Conservation (phyloP, 768 basidiomycete genomes). For the Rhodotorula paludigena region DNA sequence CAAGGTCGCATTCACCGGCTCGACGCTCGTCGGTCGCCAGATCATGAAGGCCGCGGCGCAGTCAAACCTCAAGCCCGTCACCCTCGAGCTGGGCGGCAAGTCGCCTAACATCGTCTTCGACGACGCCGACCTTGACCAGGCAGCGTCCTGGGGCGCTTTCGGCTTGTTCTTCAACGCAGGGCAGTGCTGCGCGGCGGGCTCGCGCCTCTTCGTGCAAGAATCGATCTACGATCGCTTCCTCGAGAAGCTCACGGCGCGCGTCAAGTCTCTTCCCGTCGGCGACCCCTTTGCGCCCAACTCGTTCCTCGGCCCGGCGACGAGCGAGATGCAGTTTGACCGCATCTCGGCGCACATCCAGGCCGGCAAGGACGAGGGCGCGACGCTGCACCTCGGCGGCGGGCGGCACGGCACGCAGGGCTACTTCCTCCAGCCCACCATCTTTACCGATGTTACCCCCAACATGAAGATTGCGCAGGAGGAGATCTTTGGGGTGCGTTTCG, state of each 20-base stretch:
- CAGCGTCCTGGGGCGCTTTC: constrained; percentile 50
- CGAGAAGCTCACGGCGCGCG: constrained; percentile 55
- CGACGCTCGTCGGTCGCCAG: constrained; percentile 69
- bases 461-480: constrained; percentile 65
- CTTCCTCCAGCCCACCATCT: constrained; percentile 53
- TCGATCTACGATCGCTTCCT: constrained; percentile 74
- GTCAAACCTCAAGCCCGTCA: constrained; percentile 77
- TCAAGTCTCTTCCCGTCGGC: constrained; percentile 57
- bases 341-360: constrained; percentile 72
- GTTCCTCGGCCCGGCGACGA: constrained; percentile 73
- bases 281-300: constrained; percentile 61
- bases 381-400: constrained; percentile 59
- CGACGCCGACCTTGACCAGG: constrained; percentile 43
- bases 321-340: constrained; percentile 63
- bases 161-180: constrained; percentile 78
- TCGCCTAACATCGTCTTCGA: constrained; percentile 56
- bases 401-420: constrained; percentile 60
- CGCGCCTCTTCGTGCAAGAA: constrained; percentile 75
- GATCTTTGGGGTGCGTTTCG: constrained; percentile 37
- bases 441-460: constrained; percentile 60
- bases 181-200: constrained; percentile 73
- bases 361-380: constrained; percentile 68
- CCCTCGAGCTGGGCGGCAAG: constrained; percentile 64
- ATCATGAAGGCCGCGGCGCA: constrained; percentile 73
- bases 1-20: constrained; percentile 74